These are phyloP conservation scores for Butyriboletus loyo DNA, from an alignment of 768 basidiomycete species.

Conservation along the genomic window DNA sequence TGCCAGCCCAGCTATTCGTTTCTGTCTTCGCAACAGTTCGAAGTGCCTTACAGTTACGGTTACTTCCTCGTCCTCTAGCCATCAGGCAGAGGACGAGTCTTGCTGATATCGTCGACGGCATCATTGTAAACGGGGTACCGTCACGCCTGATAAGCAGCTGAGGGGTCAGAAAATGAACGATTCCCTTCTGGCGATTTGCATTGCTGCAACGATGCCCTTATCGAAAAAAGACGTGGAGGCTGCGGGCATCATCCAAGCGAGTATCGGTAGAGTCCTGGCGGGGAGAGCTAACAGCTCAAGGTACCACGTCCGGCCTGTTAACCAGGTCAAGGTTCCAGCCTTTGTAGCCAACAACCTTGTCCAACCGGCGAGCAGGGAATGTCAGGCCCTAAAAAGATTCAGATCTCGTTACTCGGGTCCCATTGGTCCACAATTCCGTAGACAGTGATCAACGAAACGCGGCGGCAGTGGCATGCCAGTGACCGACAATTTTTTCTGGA, in stretches of 20 bases:
- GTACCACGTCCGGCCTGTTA: too few species aligned
- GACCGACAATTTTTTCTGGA: background rate
- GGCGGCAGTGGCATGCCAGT: background rate
- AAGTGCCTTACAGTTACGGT: background rate
- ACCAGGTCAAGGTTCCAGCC: background rate
- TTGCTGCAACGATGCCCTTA: background rate
- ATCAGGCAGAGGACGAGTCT: background rate
- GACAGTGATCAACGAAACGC: too few species aligned
- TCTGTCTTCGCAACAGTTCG: background rate
- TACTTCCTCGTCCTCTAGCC: too few species aligned
- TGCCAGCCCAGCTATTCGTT: background rate
- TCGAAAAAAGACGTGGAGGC: background rate
- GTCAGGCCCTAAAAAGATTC: background rate
- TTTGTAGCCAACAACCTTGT: background rate
- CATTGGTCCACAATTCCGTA: too few species aligned
- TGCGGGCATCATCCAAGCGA: background rate
- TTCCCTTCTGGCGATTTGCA: background rate
- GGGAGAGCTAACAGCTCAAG: background rate
- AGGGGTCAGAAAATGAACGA: background rate
- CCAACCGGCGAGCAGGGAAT: too few species aligned
- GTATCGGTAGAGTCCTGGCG: background rate
- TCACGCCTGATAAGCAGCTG: too few species aligned
- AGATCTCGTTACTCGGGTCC: too few species aligned
- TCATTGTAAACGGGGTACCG: background rate
- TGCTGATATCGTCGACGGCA: background rate